phyloP scores from a whole-genome alignment of 1,139 yeast genomes.

The Magnusiomyces ingens region DNA sequence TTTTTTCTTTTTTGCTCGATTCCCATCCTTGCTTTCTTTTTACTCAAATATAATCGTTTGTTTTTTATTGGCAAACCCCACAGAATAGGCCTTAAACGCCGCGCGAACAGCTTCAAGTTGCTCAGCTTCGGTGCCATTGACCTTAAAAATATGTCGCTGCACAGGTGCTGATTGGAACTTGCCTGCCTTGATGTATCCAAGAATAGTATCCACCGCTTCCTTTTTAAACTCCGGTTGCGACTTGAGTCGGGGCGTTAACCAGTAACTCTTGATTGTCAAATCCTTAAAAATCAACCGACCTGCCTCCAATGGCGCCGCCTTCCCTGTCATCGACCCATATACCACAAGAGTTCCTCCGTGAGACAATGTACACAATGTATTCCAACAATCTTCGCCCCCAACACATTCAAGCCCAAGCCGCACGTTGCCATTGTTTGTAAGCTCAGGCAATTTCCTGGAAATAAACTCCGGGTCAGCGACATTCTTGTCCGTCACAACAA shows the following conservation, averaged over 20 bases:
- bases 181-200: conserved; percentile 43
- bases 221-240: conserved; percentile 49
- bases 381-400: conserved; percentile 56
- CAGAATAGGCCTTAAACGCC: conserved; percentile 46
- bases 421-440: conserved; percentile 54
- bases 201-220: conserved; percentile 39
- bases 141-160: conserved; percentile 40
- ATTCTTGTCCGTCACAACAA: conserved; percentile 85
- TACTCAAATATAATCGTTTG: conserved; percentile 30
- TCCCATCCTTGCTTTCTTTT: too few relatives aligned
- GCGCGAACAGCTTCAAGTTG: conserved; percentile 45
- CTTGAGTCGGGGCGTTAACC: conserved; percentile 80
- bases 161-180: conserved; percentile 57
- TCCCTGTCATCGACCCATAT: conserved; percentile 96
- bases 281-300: conserved; percentile 85
- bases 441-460: conserved; percentile 19
- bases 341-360: conserved; percentile 59
- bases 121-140: conserved; percentile 41
- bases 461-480: conserved; percentile 61
- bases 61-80: conserved; percentile 37
- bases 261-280: conserved; percentile 78
- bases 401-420: conserved; percentile 85
- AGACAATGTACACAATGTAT: not conserved
- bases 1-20: too few relatives aligned
- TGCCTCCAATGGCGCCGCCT: conserved; percentile 86